phyloP scores from a whole-genome alignment of 169 alveolate species.

The Prorocentrum cordatum region DNA sequence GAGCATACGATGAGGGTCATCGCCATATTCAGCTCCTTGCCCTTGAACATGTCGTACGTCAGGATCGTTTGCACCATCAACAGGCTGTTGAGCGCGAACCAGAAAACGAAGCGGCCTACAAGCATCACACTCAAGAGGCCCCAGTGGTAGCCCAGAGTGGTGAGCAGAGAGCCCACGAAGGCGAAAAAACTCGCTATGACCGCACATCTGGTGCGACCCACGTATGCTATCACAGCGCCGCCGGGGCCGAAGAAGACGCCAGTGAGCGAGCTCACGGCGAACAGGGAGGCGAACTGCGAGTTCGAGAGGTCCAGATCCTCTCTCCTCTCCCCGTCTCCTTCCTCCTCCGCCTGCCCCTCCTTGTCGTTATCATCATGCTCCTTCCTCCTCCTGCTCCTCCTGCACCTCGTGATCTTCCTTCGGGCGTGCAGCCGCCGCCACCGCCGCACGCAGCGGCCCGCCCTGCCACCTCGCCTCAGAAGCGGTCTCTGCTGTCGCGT shows the following conservation, averaged over 20 bases:
- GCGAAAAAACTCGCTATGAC: conserved; percentile 30
- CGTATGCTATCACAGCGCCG: conserved; percentile 7
- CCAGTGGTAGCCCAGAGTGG: conserved; percentile 42
- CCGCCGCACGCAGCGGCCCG: too few species aligned
- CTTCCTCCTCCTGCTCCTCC: too few species aligned
- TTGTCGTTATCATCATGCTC: too few species aligned
- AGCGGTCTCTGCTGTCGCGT: too few species aligned
- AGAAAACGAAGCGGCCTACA: conserved; percentile 21
- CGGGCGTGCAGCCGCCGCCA: too few species aligned
- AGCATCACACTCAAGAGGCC: background rate
- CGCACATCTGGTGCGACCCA: conserved; percentile 46
- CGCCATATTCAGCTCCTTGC: conserved; percentile 34
- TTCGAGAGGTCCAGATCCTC: conserved; percentile 26
- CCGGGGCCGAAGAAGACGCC: background rate
- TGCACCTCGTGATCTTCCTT: too few species aligned
- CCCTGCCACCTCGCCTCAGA: too few species aligned
- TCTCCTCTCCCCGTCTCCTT: too few species aligned
- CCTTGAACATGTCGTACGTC: conserved; percentile 44
- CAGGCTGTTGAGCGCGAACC: conserved; percentile 29
- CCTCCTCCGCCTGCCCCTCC: too few species aligned
- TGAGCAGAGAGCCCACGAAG: conserved; percentile 7
- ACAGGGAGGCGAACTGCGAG: conserved; percentile 46
- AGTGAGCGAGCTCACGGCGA: conserved; percentile 51
- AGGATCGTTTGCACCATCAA: conserved; percentile 56
- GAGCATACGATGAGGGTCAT: conserved; percentile 51